A percentile compares a stretch with the other conserved stretches of the same genome.
phyloP scores from a whole-genome alignment of 139 green algal genomes.

The Limnomonas spitsbergensis region DNA sequence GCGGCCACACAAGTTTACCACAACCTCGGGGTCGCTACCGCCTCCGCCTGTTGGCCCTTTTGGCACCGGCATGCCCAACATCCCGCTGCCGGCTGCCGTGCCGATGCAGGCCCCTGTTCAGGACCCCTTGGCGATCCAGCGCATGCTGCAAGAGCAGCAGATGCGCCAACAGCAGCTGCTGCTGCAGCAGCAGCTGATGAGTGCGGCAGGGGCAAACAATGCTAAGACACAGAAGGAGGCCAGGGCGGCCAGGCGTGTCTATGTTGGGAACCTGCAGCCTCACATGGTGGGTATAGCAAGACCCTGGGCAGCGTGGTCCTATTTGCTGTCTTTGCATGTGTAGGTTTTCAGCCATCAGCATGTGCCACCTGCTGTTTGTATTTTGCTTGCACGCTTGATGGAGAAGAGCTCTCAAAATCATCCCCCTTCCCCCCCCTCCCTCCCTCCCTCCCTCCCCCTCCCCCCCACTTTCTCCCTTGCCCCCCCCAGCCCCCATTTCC shows the following conservation, averaged over 20 bases:
- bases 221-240: constrained; percentile 12
- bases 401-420: too few species aligned
- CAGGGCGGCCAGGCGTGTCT: constrained; percentile 5
- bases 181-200: constrained; percentile 17
- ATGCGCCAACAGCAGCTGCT: constrained; percentile 12
- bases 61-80: constrained; percentile 2
- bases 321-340: too few species aligned
- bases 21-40: neutral
- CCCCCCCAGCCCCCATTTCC: too few species aligned
- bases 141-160: constrained; percentile 13
- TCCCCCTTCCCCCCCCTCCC: constrained; percentile 7
- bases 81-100: neutral
- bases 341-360: neutral
- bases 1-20: neutral
- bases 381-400: too few species aligned
- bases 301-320: too few species aligned
- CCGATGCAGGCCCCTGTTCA: neutral
- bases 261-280: constrained; percentile 14
- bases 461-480: constrained; percentile 1
- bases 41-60: neutral
- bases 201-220: neutral
- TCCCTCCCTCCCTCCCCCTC: neutral
- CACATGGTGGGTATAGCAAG: constrained; percentile 1
- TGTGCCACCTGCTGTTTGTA: neutral
- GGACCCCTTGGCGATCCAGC: constrained; percentile 2